These are phyloP conservation scores for Solanum rostratum DNA, from an alignment of 257 asterid genomes.

Conservation along the genomic window DNA sequence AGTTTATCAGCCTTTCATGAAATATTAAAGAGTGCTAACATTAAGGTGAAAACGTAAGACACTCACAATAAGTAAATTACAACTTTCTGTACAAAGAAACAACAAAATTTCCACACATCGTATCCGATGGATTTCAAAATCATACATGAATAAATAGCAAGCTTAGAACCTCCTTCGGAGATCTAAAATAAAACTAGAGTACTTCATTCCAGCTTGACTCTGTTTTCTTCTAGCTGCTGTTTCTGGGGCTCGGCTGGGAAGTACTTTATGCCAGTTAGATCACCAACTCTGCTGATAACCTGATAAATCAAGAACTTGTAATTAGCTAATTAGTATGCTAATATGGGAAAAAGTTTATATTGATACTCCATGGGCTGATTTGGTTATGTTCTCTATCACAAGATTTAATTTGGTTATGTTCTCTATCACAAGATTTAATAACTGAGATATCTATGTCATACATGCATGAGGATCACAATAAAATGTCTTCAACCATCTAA, in stretches of 20 bases:
- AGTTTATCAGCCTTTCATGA: background rate
- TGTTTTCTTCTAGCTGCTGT: constrained; percentile 53
- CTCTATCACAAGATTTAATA: background rate
- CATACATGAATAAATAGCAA: background rate
- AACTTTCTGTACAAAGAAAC: background rate
- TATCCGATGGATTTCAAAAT: background rate
- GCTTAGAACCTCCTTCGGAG: background rate
- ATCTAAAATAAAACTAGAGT: background rate
- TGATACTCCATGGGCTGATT: background rate
- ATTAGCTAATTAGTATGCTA: background rate
- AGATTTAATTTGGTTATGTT: background rate
- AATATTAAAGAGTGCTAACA: background rate
- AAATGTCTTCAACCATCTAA: background rate
- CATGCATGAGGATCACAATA: background rate
- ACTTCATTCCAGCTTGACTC: constrained; percentile 55
- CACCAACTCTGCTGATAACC: constrained; percentile 80
- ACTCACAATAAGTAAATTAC: background rate
- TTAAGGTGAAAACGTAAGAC: background rate
- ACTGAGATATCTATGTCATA: background rate
- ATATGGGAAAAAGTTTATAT: background rate
- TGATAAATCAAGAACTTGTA: constrained; percentile 6
- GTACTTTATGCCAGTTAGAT: constrained; percentile 73
- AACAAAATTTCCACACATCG: background rate
- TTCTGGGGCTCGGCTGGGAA: constrained; percentile 80
- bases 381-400: background rate